Evolutionary conservation across 2,329 filamentous ascomycete species (phyloP), one percentile per base, ranked within the genome.

Genomic region (Trichoderma citrinoviride): DNA sequence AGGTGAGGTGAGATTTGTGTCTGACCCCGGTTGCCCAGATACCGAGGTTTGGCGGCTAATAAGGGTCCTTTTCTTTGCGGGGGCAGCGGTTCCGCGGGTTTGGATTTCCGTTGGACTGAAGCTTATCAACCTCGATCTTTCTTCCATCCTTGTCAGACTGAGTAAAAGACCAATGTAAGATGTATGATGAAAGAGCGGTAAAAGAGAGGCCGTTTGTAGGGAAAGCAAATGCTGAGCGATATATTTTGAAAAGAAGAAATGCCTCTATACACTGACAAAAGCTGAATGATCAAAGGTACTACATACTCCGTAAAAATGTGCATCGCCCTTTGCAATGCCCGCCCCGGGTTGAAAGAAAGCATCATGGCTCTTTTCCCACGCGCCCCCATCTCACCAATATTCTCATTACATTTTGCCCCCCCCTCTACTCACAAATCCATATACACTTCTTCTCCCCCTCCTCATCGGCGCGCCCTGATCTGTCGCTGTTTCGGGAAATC

Each of bases 401-500:
- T 50, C 12, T 41, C 29, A 27, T 41, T 41, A 17, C 25, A 43
- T 53, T 25, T 53, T 29, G 7, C 12, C 19, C 17, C 5, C 54
- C 40, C 4, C 23, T 19, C 7, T 53, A 23, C 37, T 37, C 2
- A 54, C 15, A 7, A 21, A n/a, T 5, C 17, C 49, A 37, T 37
- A 37, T n/a, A n/a, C n/a, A n/a, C n/a, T n/a, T n/a, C n/a, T n/a
- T n/a, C n/a, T n/a, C 33, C 12, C 33, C 5, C 33, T 12, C 10
- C 17, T 49, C 52, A 67, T 27, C 65, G 71, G 56, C 7, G 82
- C 29, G 64, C 66, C 19, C 57, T 61, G 61, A 77, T 74, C 25
- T 74, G 71, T 58, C 75, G 73, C 70, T 78, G 77, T 79, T 90
- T 93, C 1, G 94, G 95, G 75, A 97, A 97, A 66, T 88, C 84